A percentile compares a stretch with the other conserved stretches of the same genome.
Evolutionary conservation across 1,284 basidiomycete genomes (phyloP).

Genomic region (Hortiboletus rubellus): DNA sequence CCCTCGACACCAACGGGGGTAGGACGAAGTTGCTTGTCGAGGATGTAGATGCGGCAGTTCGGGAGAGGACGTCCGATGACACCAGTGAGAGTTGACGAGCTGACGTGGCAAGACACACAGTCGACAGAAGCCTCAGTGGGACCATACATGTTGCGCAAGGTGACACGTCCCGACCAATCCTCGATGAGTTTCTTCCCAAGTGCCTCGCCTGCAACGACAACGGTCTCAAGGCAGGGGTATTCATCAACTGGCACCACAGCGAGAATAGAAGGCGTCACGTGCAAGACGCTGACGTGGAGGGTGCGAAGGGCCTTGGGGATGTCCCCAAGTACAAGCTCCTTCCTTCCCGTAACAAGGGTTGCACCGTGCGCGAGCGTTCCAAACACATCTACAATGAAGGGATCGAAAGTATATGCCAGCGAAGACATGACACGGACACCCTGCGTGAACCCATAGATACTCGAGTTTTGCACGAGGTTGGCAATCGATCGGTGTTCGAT

Average conservation of each 20-base stretch:
- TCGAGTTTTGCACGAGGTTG: conserved; percentile 31
- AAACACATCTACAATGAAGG: conserved; percentile 32
- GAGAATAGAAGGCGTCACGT: conserved; percentile 36
- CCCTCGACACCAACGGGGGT: conserved; percentile 34
- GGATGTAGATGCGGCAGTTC: conserved; percentile 34
- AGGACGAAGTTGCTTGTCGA: conserved; percentile 33
- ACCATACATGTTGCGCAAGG: conserved; percentile 37
- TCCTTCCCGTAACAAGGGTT: conserved; percentile 32
- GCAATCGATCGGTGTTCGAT: conserved; percentile 36
- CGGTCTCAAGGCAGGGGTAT: conserved; percentile 28
- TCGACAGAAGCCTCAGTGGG: conserved; percentile 37
- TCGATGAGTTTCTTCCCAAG: conserved; percentile 32
- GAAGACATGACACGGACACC: conserved; percentile 32
- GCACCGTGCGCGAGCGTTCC: conserved; percentile 29
- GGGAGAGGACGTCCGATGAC: conserved; percentile 35
- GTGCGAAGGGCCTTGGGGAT: conserved; percentile 29
- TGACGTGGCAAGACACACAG: conserved; percentile 32
- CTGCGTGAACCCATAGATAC: conserved; percentile 25
- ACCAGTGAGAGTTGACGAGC: conserved; percentile 18
- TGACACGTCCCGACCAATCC: conserved; percentile 30
- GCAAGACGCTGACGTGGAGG: conserved; percentile 27
- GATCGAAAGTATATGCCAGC: conserved; percentile 34
- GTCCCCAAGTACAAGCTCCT: conserved; percentile 34
- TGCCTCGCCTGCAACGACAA: conserved; percentile 32
- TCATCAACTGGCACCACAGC: conserved; percentile 28